Conservation (phyloP, 2,329 filamentous ascomycete genomes). For the Bipolaris bicolor region DNA sequence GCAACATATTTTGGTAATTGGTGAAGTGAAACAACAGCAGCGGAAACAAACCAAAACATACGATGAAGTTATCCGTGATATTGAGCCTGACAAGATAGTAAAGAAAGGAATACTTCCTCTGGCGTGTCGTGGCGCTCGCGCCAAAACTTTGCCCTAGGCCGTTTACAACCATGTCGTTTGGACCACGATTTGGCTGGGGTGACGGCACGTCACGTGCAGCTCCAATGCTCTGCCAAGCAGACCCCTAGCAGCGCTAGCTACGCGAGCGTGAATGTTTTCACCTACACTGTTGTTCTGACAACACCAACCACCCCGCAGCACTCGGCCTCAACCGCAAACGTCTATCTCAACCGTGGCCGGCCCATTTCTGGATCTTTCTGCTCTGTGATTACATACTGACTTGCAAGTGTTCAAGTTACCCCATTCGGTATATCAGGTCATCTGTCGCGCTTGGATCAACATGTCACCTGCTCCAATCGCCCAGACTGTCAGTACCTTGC, state of each 20-base stretch:
- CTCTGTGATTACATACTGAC: conserved; percentile 1
- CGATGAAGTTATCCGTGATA: neutral
- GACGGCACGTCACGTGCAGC: conserved; percentile 33
- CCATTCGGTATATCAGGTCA: conserved; percentile 30
- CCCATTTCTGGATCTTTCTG: too few relatives aligned
- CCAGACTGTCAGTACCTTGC: conserved; percentile 28
- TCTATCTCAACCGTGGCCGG: conserved; percentile 26
- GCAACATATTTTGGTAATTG: neutral
- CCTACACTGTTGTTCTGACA: conserved; percentile 36
- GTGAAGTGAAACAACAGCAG: neutral
- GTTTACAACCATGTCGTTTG: conserved; percentile 6
- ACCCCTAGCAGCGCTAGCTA: conserved; percentile 40
- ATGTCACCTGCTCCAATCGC: conserved; percentile 46
- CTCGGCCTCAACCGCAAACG: conserved; percentile 17
- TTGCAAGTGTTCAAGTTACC: conserved; percentile 14
- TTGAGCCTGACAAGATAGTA: neutral
- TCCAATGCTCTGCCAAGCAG: conserved; percentile 37
- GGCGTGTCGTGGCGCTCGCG: neutral
- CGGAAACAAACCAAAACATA: neutral
- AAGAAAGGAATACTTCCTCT: neutral
- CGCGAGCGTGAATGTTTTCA: conserved; percentile 51
- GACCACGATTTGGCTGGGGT: conserved; percentile 12
- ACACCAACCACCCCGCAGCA: conserved; percentile 33
- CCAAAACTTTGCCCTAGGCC: conserved; percentile 14
- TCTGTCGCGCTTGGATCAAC: conserved; percentile 33